Conservation (phyloP, 371 early-diverging fungal species). For the Zopfochytrium polystomum region DNA sequence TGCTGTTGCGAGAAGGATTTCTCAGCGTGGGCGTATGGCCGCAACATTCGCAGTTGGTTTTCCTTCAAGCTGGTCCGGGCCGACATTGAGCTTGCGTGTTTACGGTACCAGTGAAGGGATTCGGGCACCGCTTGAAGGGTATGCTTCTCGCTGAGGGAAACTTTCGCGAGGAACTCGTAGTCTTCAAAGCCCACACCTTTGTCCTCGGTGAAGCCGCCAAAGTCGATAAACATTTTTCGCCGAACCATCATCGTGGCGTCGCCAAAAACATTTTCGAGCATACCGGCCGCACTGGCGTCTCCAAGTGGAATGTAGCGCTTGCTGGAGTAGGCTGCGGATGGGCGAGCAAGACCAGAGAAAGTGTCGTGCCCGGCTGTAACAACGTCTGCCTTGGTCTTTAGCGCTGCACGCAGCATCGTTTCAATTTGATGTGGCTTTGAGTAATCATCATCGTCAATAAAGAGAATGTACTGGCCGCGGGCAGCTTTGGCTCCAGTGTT, state of each 20-base stretch:
- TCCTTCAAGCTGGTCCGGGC: constrained; percentile 28
- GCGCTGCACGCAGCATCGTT: constrained; percentile 35
- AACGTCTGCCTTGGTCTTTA: constrained; percentile 36
- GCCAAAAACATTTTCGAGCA: constrained; percentile 43
- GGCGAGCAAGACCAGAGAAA: constrained; percentile 23
- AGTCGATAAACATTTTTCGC: constrained; percentile 24
- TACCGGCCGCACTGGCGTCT: constrained; percentile 22
- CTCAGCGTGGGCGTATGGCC: constrained; percentile 24
- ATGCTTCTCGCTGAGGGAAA: constrained; percentile 14
- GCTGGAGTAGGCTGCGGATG: constrained; percentile 11
- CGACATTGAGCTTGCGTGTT: constrained; percentile 27
- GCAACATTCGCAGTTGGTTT: constrained; percentile 35
- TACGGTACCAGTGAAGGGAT: constrained; percentile 39
- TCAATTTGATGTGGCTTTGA: constrained; percentile 39
- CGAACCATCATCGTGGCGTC: constrained; percentile 32
- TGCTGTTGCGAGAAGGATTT: constrained; percentile 7
- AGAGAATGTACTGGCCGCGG: constrained; percentile 35
- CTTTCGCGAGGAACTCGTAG: constrained; percentile 38
- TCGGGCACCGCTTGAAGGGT: constrained; percentile 36
- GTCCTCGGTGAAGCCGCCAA: constrained; percentile 41
- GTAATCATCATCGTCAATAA: constrained; percentile 42
- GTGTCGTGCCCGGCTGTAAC: constrained; percentile 43
- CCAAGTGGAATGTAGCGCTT: constrained; percentile 34
- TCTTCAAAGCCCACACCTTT: constrained; percentile 41
- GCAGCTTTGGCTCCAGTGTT: constrained; percentile 41